Evolutionary conservation across 1,284 basidiomycete genomes (phyloP).

Genomic region (Pisolithus thermaeus): DNA sequence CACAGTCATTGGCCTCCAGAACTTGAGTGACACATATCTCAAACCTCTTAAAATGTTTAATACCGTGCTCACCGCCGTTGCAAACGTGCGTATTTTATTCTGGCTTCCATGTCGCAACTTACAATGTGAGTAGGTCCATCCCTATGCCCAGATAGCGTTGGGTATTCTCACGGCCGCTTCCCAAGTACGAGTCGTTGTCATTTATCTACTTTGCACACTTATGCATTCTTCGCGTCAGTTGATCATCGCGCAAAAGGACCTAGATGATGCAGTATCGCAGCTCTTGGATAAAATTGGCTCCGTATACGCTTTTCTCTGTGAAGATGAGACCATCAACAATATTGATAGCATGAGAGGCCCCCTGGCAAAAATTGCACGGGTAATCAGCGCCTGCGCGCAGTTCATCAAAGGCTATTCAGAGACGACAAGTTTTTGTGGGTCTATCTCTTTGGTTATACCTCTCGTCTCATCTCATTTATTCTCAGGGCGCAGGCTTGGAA

Average conservation of each 20-base stretch:
- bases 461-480: neutral
- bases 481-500: neutral
- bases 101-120: neutral
- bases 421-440: neutral
- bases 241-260: neutral
- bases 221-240: neutral
- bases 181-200: neutral
- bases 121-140: neutral
- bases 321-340: neutral
- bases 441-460: neutral
- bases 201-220: neutral
- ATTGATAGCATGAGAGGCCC: neutral
- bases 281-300: neutral
- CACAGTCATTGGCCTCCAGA: too few species aligned
- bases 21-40: too few species aligned
- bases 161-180: neutral
- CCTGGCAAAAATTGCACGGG: neutral
- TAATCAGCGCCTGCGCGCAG: neutral
- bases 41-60: too few species aligned
- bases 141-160: neutral
- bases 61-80: too few species aligned
- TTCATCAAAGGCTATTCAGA: neutral
- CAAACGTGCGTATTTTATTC: too few species aligned
- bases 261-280: neutral
- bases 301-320: neutral